These are phyloP conservation scores for Chaetomium tenue DNA, from an alignment of 495 filamentous ascomycete species.

Conservation along the genomic window DNA sequence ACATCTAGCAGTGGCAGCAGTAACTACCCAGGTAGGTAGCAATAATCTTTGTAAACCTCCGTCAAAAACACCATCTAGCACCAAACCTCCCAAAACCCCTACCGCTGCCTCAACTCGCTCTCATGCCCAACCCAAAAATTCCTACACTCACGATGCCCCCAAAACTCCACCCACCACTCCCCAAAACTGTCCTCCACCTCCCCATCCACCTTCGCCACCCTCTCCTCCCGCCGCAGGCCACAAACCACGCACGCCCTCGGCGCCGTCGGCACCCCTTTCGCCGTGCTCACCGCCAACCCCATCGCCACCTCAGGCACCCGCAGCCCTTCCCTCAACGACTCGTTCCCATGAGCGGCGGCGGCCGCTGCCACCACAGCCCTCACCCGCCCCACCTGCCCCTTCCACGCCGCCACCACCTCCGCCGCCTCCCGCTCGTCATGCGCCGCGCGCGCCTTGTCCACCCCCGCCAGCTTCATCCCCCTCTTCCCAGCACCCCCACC, in stretches of 20 bases:
- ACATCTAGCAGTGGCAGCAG: too few species aligned
- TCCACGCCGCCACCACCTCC: slow-evolving; percentile 75
- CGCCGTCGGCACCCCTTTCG: slow-evolving; percentile 65
- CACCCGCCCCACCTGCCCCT: slow-evolving; percentile 61
- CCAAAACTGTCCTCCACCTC: slow-evolving; percentile 84
- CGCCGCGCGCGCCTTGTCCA: slow-evolving; percentile 74
- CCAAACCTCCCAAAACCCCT: slow-evolving; percentile 23
- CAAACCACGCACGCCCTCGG: slow-evolving; percentile 82
- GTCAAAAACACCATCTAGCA: too few species aligned
- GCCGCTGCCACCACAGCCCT: slow-evolving; percentile 56
- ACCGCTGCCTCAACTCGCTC: slow-evolving; percentile 62
- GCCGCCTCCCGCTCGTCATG: slow-evolving; percentile 86
- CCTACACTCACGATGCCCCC: slow-evolving; percentile 77
- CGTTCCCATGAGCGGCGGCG: slow-evolving; percentile 38
- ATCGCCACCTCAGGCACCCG: slow-evolving; percentile 68
- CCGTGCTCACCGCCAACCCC: slow-evolving; percentile 57
- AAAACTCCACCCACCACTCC: slow-evolving; percentile 94
- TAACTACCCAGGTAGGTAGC: too few species aligned
- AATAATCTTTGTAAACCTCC: too few species aligned
- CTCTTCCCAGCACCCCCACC: slow-evolving; percentile 52
- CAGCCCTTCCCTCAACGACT: slow-evolving; percentile 18
- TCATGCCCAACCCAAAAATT: slow-evolving; percentile 82
- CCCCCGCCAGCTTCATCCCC: slow-evolving; percentile 85
- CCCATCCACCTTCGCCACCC: slow-evolving; percentile 69
- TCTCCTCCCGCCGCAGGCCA: slow-evolving; percentile 81